Conservation (phyloP, 192 early-diverging fungal genomes). For the Mycoemilia scoparia region DNA sequence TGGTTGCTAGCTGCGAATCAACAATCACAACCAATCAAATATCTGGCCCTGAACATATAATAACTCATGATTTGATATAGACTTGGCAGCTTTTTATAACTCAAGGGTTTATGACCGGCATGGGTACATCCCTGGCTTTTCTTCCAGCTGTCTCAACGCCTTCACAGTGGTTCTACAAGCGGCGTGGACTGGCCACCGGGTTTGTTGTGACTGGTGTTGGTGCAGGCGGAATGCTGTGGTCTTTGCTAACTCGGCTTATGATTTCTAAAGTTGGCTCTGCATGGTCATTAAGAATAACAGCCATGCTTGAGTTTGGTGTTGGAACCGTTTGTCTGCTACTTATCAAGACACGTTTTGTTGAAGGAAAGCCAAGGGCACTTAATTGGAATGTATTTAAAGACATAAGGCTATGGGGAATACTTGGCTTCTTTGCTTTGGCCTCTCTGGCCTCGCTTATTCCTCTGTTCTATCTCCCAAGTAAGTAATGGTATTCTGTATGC, state of each 20-base stretch:
- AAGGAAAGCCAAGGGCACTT: slow-evolving; percentile 1
- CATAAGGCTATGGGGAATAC: slow-evolving; percentile 9
- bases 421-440: slow-evolving; percentile 16
- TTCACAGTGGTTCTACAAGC: slow-evolving; percentile 37
- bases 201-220: slow-evolving; percentile 44
- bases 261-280: slow-evolving; percentile 30
- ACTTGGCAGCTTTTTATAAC: slow-evolving; percentile 41
- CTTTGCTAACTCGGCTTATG: slow-evolving; percentile 35
- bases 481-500: not conserved
- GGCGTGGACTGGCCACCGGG: slow-evolving; percentile 35
- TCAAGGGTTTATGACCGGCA: slow-evolving; percentile 36
- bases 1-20: too few relatives aligned
- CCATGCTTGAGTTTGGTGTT: slow-evolving; percentile 18
- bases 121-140: slow-evolving; percentile 29
- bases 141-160: slow-evolving; percentile 25
- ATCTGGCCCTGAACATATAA: not conserved
- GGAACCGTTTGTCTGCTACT: slow-evolving; percentile 12
- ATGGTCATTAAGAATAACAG: slow-evolving; percentile 44
- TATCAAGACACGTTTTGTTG: slow-evolving; percentile 12
- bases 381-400: slow-evolving; percentile 8
- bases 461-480: slow-evolving; percentile 29
- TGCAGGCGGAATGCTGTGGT: slow-evolving; percentile 47
- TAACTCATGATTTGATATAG: slow-evolving; percentile 12
- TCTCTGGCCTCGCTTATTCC: slow-evolving; percentile 20
- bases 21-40: too few relatives aligned